Conservation (phyloP, 805 yeast species). For the Lipomyces starkeyi region DNA sequence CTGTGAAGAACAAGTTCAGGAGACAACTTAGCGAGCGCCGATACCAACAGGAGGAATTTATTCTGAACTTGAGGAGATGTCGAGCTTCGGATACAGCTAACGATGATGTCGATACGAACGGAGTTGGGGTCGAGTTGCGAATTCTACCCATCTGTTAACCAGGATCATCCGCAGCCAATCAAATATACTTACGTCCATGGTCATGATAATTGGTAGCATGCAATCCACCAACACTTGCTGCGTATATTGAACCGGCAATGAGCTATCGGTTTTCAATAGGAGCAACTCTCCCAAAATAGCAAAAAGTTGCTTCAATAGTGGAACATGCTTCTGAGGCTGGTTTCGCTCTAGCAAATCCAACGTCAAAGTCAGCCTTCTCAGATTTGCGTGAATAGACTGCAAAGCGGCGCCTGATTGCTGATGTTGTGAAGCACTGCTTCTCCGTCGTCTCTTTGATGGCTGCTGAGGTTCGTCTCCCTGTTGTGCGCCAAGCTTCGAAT, state of each 20-base stretch:
- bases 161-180: background rate
- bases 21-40: slow-evolving; percentile 83
- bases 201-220: slow-evolving; percentile 70
- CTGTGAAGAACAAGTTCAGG: slow-evolving; percentile 93
- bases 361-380: slow-evolving; percentile 71
- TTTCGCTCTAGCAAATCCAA: slow-evolving; percentile 75
- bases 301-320: slow-evolving; percentile 46
- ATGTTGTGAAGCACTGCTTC: slow-evolving; percentile 66
- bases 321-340: slow-evolving; percentile 42
- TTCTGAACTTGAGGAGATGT: slow-evolving; percentile 95
- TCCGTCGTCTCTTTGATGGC: slow-evolving; percentile 77
- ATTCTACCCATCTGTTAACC: slow-evolving; percentile 13
- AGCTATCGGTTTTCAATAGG: slow-evolving; percentile 85
- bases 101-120: slow-evolving; percentile 87
- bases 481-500: slow-evolving; percentile 3
- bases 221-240: slow-evolving; percentile 90
- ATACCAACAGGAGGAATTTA: slow-evolving; percentile 78
- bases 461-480: slow-evolving; percentile 10
- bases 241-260: slow-evolving; percentile 85
- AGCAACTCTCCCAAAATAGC: slow-evolving; percentile 49
- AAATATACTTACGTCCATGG: slow-evolving; percentile 45
- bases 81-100: slow-evolving; percentile 86
- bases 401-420: slow-evolving; percentile 51
- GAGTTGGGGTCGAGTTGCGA: slow-evolving; percentile 61
- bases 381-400: slow-evolving; percentile 11